Conservation (phyloP, 108 stramenopile genomes). For the Nitzschia inconspicua region DNA sequence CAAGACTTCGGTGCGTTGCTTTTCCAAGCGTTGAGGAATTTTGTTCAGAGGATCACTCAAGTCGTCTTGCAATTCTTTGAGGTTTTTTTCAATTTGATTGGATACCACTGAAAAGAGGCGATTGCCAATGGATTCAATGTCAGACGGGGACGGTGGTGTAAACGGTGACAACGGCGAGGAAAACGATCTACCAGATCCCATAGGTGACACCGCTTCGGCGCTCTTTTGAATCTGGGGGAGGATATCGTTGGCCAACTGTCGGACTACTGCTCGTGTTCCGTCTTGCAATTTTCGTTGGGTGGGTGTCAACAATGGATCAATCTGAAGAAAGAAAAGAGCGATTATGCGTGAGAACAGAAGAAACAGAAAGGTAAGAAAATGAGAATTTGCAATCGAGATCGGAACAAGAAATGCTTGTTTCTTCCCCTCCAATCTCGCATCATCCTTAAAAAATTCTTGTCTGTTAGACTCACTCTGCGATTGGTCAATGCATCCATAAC, state of each 20-base stretch:
- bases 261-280: constrained; percentile 75
- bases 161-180: constrained; percentile 13
- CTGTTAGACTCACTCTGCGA: constrained; percentile 53
- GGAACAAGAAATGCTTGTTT: too few relatives aligned
- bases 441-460: background rate
- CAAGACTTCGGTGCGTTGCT: constrained; percentile 63
- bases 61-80: constrained; percentile 69
- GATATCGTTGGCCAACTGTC: constrained; percentile 80
- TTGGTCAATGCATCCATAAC: constrained; percentile 62
- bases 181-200: background rate
- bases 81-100: constrained; percentile 62
- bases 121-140: constrained; percentile 47
- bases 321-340: constrained; percentile 28
- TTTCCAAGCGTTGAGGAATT: constrained; percentile 58
- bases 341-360: background rate
- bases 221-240: constrained; percentile 49
- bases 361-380: background rate
- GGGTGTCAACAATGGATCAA: constrained; percentile 78
- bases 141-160: constrained; percentile 33
- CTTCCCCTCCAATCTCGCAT: background rate
- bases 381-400: too few relatives aligned
- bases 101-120: constrained; percentile 60
- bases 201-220: background rate
- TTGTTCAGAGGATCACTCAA: constrained; percentile 62
- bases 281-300: constrained; percentile 68